Evolutionary conservation across 1,284 basidiomycete genomes (phyloP), one percentile per base, ranked within the genome.

Genomic region (Singerocomus inundabilis): DNA sequence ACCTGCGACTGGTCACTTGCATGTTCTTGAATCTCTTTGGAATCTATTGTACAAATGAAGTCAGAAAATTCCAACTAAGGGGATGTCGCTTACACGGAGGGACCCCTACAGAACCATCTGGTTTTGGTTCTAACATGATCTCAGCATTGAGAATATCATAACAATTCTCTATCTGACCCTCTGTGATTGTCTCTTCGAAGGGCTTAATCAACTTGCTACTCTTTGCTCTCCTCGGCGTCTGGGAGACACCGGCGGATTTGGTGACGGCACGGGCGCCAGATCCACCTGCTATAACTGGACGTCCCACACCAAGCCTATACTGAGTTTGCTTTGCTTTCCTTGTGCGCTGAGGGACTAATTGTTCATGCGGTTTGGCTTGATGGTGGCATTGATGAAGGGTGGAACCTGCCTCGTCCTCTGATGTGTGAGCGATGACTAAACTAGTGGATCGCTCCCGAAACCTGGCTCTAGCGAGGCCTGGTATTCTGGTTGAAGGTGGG

Each of bases 251-350:
- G 29, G 72, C 56, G 0, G 82, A 78, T 60, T 77, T 82, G 7
- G 85, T 86, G n/a, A 85, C 67, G 37, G 72, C 65, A 46, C 86
- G 76, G 28, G 85, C 75, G 18, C 85, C 85, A 18, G 70, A 69
- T 28, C 84, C 85, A 26, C 84, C 86, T 31, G 77, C 82, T 24
- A 72, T 70, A 7, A 72, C 71, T 9, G 88, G 88, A 55, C 82
- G 75, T 4, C 88, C 86, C n/a, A 88, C 80, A 45, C 88, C 88
- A 21, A 90, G 72, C 54, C 74, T 74, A 43, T 75, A 78, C 61
- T 88, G 87, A 5, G 79, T 76, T 44, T 86, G 83, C 63, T 84
- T 86, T 5, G 84, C 82, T 60, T 87, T 88, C 52, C 83, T 75
- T 18, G 77, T 79, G 12, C 82, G 68, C n/a, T 70, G 63, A 5